Base-by-base conservation (phyloP, 192 early-diverging fungal species). In the Lobosporangium transversale region DNA sequence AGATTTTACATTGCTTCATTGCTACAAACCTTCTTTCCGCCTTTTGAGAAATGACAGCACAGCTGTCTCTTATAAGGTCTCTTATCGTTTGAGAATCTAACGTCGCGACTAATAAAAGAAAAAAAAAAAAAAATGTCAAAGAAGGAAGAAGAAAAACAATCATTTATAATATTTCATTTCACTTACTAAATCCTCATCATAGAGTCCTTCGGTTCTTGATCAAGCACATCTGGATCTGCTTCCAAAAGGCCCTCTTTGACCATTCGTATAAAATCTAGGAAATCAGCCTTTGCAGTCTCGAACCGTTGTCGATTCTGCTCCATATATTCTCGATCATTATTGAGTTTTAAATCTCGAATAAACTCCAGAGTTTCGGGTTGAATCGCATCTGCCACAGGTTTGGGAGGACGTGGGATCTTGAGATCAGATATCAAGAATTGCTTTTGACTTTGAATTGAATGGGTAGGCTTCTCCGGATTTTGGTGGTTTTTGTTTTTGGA, bases 51-150 rank as follows among this genome's bases (percentile, higher is more conserved):
- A 20, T 70, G 60, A 21, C 79, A 81, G 2, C 81, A 51, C 3
- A 87, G 31, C 27, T 79, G 62, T 2, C 62, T 67, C 66, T 90
- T 90, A 62, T 90, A 90, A 0, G 87, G 89, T 14, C 66, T 60
- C 53, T 79, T 79, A 17, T 85, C 87, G 18, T 83, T 83, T 1
- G 84, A 81, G 65, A 90, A 90, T 7, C 89, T 70, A 9, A 90
- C 53, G 57, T 90, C 89, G 8, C 87, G 82, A 62, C 86, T 88
- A 67, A n/a, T 17, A 54, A 37, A 29, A 51, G 26, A 29, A 27
- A 26, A 51, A 51, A 9, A 27, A 51, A 24, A 27, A 51, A 3
- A 51, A 43, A 32, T 26, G 43, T 40, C 30, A 29, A 27, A 17
- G 31, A 23, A 35, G 9, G 26, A 45, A 4, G 32, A 59, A 26